These are phyloP conservation scores for Aspergillus ochraceoroseus DNA, from an alignment of 2,329 filamentous ascomycete genomes.

Conservation along the genomic window DNA sequence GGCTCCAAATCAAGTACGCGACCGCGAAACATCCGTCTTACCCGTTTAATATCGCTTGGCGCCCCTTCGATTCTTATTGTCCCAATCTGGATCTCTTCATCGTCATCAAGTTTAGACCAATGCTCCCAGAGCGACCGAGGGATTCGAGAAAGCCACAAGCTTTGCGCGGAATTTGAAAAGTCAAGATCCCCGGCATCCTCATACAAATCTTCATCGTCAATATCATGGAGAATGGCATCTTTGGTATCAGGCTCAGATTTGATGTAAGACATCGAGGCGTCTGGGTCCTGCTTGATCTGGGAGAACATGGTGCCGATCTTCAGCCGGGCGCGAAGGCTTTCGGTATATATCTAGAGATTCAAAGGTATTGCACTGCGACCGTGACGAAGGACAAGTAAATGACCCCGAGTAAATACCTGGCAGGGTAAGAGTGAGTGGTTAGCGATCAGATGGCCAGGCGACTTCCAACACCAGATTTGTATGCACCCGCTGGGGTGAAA, in stretches of 20 bases:
- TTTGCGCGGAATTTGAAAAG: slow-evolving; percentile 48
- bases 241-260: slow-evolving; percentile 42
- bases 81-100: slow-evolving; percentile 76
- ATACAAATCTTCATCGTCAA: slow-evolving; percentile 64
- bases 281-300: slow-evolving; percentile 42
- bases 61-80: slow-evolving; percentile 61
- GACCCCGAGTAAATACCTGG: background rate
- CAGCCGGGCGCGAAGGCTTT: background rate
- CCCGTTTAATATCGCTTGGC: slow-evolving; percentile 50
- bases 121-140: slow-evolving; percentile 76
- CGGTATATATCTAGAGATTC: background rate
- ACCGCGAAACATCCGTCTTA: slow-evolving; percentile 20
- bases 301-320: slow-evolving; percentile 27
- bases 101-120: slow-evolving; percentile 70
- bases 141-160: slow-evolving; percentile 68
- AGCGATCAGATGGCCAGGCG: slow-evolving; percentile 18
- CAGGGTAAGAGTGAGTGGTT: slow-evolving; percentile 3
- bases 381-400: background rate
- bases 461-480: slow-evolving; percentile 1
- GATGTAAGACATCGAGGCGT: slow-evolving; percentile 35
- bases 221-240: slow-evolving; percentile 31
- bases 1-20: background rate
- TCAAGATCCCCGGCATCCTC: slow-evolving; percentile 63
- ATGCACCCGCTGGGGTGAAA: slow-evolving; percentile 9
- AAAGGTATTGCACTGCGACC: slow-evolving; percentile 8